These are phyloP conservation scores for Heliocybe sulcata DNA, from an alignment of 1,284 basidiomycete genomes.

Conservation along the genomic window DNA sequence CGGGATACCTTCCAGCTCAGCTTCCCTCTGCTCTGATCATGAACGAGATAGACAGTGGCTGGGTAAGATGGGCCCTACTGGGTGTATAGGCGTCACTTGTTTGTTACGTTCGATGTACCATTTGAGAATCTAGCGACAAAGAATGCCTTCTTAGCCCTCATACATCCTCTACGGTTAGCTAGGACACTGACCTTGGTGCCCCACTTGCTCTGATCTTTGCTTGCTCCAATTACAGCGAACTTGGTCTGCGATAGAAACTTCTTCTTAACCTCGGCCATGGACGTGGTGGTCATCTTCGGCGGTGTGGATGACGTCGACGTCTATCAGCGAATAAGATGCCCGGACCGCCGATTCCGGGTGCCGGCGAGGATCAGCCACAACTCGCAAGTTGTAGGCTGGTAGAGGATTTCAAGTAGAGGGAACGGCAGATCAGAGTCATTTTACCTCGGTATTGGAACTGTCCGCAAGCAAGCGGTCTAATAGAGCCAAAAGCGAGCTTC, in stretches of 20 bases:
- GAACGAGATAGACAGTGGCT: neutral
- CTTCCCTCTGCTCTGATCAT: slow-evolving; percentile 41
- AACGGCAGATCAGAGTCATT: no score
- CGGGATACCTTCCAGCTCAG: slow-evolving; percentile 53
- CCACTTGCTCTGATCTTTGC: slow-evolving; percentile 67
- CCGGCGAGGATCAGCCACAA: no score
- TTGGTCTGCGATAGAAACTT: slow-evolving; percentile 54
- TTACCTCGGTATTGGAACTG: no score
- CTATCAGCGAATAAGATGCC: no score
- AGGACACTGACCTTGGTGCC: slow-evolving; percentile 54
- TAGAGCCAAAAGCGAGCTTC: no score
- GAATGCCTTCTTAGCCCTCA: neutral
- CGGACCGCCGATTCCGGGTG: no score
- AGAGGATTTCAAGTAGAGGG: no score
- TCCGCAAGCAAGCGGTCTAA: no score
- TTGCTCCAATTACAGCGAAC: slow-evolving; percentile 75
- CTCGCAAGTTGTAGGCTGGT: no score
- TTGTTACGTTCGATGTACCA: slow-evolving; percentile 66
- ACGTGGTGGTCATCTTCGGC: slow-evolving; percentile 16
- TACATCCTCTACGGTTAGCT: neutral
- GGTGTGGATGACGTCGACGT: no score
- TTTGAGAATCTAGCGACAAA: slow-evolving; percentile 46
- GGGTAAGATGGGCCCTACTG: slow-evolving; percentile 11
- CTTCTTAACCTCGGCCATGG: slow-evolving; percentile 34
- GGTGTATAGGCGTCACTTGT: slow-evolving; percentile 67